Evolutionary conservation across 1,284 basidiomycete species (phyloP).

Genomic region (Athelia sp.): DNA sequence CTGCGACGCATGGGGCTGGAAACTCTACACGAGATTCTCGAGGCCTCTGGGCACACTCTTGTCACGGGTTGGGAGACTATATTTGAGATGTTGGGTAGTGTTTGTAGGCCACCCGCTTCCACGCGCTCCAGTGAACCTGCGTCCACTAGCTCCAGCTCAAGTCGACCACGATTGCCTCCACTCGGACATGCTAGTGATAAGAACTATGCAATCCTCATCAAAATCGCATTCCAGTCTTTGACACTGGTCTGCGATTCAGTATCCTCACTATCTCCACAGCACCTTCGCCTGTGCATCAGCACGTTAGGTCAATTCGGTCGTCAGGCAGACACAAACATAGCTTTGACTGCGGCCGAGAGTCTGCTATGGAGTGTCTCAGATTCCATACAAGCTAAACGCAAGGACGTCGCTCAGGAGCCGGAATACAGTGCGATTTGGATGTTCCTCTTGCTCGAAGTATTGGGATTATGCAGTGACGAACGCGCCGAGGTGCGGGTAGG

Average conservation of each 20-base stretch:
- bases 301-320: conserved; percentile 89
- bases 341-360: conserved; percentile 86
- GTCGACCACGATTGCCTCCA: conserved; percentile 39
- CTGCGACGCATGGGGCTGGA: conserved; percentile 85
- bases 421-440: conserved; percentile 88
- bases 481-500: conserved; percentile 88
- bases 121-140: conserved; percentile 33
- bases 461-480: conserved; percentile 77
- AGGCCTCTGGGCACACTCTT: conserved; percentile 87
- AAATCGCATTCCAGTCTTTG: conserved; percentile 91
- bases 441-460: conserved; percentile 80
- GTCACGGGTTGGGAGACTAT: conserved; percentile 91
- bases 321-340: conserved; percentile 93
- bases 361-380: conserved; percentile 93
- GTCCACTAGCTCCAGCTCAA: conserved; percentile 21
- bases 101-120: conserved; percentile 56
- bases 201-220: conserved; percentile 62
- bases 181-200: conserved; percentile 58
- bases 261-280: conserved; percentile 71
- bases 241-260: conserved; percentile 94
- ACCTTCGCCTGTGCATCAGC: conserved; percentile 83
- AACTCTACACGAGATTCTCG: conserved; percentile 84
- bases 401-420: conserved; percentile 59
- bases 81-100: conserved; percentile 84
- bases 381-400: conserved; percentile 77